These are phyloP conservation scores for Aquilaria malaccensis DNA, from an alignment of 345 rosid species.

Conservation along the genomic window DNA sequence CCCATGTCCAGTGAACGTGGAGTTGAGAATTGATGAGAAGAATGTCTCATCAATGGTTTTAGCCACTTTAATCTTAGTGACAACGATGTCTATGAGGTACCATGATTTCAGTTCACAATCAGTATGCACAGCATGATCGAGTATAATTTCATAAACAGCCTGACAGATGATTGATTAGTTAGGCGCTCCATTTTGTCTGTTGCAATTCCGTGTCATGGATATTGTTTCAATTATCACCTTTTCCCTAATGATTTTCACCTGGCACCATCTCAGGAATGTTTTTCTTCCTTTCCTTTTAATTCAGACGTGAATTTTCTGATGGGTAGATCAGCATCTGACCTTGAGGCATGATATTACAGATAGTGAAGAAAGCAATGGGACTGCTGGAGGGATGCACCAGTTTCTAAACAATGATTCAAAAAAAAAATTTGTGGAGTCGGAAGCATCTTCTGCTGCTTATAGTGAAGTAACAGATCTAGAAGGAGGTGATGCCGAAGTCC, in stretches of 20 bases:
- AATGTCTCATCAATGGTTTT: too few species aligned
- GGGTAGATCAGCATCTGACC: conserved; percentile 1
- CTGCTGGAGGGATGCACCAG: conserved; percentile 23
- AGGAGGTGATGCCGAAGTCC: conserved; percentile 28
- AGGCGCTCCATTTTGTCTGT: too few species aligned
- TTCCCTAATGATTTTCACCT: background rate
- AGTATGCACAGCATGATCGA: too few species aligned
- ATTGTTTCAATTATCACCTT: background rate
- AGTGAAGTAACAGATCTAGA: conserved; percentile 38
- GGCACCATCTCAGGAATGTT: background rate
- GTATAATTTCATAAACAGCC: too few species aligned
- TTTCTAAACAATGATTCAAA: conserved; percentile 12
- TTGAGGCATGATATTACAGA: conserved; percentile 27
- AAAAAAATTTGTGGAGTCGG: conserved; percentile 14
- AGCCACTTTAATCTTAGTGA: too few species aligned
- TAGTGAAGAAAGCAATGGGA: conserved; percentile 43
- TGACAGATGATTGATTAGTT: too few species aligned
- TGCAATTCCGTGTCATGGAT: too few species aligned
- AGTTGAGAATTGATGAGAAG: too few species aligned
- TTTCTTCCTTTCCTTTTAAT: background rate
- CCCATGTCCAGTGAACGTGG: too few species aligned
- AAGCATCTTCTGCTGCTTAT: conserved; percentile 29
- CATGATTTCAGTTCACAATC: too few species aligned
- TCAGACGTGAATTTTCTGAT: background rate
- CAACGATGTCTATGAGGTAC: too few species aligned